A percentile compares a stretch with the other conserved stretches of the same genome.
These are phyloP conservation scores for Populus deltoides DNA, from an alignment of 345 rosid species.

Conservation along the genomic window DNA sequence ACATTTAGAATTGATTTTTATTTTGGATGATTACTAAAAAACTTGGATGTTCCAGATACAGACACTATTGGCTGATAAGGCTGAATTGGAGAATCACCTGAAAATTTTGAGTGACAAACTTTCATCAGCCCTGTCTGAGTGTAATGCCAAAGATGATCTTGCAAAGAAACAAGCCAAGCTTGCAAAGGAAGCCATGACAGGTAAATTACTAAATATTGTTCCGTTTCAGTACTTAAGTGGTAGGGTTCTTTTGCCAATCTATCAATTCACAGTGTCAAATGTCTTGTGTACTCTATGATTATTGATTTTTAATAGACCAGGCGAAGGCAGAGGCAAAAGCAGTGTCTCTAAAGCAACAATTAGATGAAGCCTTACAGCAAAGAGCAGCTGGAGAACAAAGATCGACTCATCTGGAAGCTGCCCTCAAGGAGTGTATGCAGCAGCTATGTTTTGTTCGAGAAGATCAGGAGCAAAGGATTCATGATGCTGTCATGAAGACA, in stretches of 20 bases:
- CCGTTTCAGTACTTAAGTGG: not conserved
- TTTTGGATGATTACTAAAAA: not conserved
- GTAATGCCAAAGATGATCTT: slow-evolving; percentile 47
- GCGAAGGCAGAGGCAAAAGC: slow-evolving; percentile 63
- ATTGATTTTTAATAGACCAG: slow-evolving; percentile 42
- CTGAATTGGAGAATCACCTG: slow-evolving; percentile 55
- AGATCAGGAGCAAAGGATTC: slow-evolving; percentile 77
- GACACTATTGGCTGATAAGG: slow-evolving; percentile 45
- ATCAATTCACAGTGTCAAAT: not conserved
- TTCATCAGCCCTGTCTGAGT: slow-evolving; percentile 47
- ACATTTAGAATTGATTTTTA: not conserved
- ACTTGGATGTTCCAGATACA: slow-evolving; percentile 35
- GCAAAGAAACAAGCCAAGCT: slow-evolving; percentile 50
- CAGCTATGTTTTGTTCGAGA: slow-evolving; percentile 74
- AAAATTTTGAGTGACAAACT: slow-evolving; percentile 52
- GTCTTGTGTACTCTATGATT: not conserved
- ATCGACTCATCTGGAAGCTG: slow-evolving; percentile 52
- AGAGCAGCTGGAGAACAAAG: slow-evolving; percentile 52
- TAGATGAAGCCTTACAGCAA: slow-evolving; percentile 56
- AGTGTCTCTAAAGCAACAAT: slow-evolving; percentile 49
- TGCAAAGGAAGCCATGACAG: slow-evolving; percentile 54
- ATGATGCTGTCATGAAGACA: slow-evolving; percentile 67
- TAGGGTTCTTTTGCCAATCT: not conserved
- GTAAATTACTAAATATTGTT: slow-evolving; percentile 33
- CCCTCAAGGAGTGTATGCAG: slow-evolving; percentile 79